Conservation (phyloP, 805 yeast genomes). For the Saccharomycopsis fermentans region DNA sequence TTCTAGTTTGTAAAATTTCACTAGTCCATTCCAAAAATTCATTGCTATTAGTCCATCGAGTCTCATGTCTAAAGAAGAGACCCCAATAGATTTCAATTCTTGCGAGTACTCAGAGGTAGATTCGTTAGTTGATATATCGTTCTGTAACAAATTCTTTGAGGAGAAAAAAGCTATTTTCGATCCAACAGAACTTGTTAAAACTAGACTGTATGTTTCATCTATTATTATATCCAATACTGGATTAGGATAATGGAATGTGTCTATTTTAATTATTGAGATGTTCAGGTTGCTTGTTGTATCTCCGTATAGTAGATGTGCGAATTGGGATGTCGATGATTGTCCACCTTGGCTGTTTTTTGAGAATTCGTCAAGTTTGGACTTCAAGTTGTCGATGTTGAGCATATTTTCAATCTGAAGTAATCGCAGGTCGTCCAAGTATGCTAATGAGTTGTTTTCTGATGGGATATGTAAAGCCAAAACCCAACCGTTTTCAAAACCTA, state of each 20-base stretch:
- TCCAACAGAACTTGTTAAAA: conserved; percentile 41
- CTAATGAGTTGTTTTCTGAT: neutral
- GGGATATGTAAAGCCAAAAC: conserved; percentile 27
- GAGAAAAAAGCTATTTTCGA: conserved; percentile 26
- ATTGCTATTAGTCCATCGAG: conserved; percentile 25
- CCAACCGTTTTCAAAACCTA: conserved; percentile 75
- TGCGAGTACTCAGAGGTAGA: conserved; percentile 2
- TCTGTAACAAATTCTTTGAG: neutral
- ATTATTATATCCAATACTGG: conserved; percentile 40
- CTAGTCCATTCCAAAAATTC: conserved; percentile 45
- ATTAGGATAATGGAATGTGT: conserved; percentile 38
- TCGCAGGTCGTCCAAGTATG: conserved; percentile 23
- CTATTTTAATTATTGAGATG: conserved; percentile 20
- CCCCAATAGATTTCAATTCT: conserved; percentile 30
- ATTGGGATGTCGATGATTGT: conserved; percentile 1
- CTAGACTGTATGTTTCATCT: conserved; percentile 21
- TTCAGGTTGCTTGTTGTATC: conserved; percentile 11
- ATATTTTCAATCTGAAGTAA: conserved; percentile 19
- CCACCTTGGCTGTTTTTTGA: conserved; percentile 24
- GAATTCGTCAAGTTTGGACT: conserved; percentile 22
- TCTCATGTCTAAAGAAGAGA: conserved; percentile 23
- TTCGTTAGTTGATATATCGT: neutral
- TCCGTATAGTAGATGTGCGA: conserved; percentile 12
- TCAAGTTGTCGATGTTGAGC: conserved; percentile 18
- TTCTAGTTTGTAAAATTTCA: conserved; percentile 26